These are phyloP conservation scores for Botrytis fragariae DNA, from an alignment of 2,329 filamentous ascomycete species.

Conservation along the genomic window DNA sequence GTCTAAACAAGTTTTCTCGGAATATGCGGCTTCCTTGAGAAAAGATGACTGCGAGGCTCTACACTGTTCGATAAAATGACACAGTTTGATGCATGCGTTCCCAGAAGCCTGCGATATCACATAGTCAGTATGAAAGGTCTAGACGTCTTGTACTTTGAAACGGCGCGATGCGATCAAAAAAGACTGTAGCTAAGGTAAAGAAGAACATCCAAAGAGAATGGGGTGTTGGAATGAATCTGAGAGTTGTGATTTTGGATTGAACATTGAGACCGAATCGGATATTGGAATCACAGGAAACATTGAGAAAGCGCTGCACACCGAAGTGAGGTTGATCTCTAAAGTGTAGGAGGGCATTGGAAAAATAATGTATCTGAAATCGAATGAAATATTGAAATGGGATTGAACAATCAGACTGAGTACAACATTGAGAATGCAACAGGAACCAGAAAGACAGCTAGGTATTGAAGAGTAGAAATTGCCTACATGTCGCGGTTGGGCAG, in stretches of 20 bases:
- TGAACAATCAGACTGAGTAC: neutral
- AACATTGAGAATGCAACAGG: neutral
- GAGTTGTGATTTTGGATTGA: neutral
- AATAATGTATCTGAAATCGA: neutral
- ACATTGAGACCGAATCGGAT: neutral
- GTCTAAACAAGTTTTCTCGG: constrained; percentile 46
- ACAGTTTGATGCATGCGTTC: constrained; percentile 58
- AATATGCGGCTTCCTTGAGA: constrained; percentile 52
- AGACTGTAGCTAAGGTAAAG: neutral
- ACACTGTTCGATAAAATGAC: constrained; percentile 60
- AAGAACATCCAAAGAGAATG: neutral
- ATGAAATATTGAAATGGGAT: neutral
- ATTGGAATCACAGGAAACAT: neutral
- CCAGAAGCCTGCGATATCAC: constrained; percentile 43
- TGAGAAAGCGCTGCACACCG: neutral
- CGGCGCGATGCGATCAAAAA: neutral
- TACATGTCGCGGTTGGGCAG: constrained; percentile 49
- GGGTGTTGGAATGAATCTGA: neutral
- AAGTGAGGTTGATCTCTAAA: neutral
- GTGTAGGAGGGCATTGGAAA: neutral
- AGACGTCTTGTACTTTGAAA: neutral
- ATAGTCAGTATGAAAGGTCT: neutral
- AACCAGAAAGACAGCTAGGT: neutral
- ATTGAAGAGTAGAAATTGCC: neutral
- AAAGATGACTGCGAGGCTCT: constrained; percentile 47